These are phyloP conservation scores for Coriolopsis trogii DNA, from an alignment of 1,284 basidiomycete genomes.

Conservation along the genomic window DNA sequence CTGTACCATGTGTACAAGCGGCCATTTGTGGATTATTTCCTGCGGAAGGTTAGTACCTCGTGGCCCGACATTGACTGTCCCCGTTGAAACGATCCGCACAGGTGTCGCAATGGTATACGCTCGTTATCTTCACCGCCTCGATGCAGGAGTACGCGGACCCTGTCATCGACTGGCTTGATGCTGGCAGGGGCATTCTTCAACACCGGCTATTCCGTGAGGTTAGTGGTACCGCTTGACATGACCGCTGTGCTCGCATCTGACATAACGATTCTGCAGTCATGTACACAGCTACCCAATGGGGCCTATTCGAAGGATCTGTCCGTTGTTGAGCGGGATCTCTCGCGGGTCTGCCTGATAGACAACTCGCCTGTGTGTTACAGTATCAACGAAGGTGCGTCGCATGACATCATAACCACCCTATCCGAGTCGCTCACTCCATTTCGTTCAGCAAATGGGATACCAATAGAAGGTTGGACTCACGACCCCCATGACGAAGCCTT, in stretches of 20 bases:
- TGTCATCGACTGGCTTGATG: conserved; percentile 99
- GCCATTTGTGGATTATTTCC: conserved; percentile 95
- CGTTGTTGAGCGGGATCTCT: conserved; percentile 87
- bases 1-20: conserved; percentile 99
- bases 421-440: background rate
- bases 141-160: conserved; percentile 99
- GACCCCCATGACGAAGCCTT: conserved; percentile 97
- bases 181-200: conserved; percentile 87
- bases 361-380: conserved; percentile 95
- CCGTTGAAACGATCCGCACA: conserved; percentile 35
- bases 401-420: too few species aligned
- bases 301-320: conserved; percentile 94
- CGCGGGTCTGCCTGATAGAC: conserved; percentile 92
- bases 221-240: conserved; percentile 30
- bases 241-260: conserved; percentile 2
- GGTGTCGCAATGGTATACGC: conserved; percentile 98
- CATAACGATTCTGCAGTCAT: conserved; percentile 61
- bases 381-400: conserved; percentile 82
- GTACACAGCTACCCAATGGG: conserved; percentile 89
- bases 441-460: conserved; percentile 86
- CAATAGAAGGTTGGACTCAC: conserved; percentile 98
- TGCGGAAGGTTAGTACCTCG: conserved; percentile 78
- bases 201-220: conserved; percentile 93
- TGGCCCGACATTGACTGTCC: background rate
- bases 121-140: conserved; percentile 98